A percentile compares a stretch with the other conserved stretches of the same genome.
Evolutionary conservation across 2,329 filamentous ascomycete genomes (phyloP).

Genomic region (Penicillium freii): DNA sequence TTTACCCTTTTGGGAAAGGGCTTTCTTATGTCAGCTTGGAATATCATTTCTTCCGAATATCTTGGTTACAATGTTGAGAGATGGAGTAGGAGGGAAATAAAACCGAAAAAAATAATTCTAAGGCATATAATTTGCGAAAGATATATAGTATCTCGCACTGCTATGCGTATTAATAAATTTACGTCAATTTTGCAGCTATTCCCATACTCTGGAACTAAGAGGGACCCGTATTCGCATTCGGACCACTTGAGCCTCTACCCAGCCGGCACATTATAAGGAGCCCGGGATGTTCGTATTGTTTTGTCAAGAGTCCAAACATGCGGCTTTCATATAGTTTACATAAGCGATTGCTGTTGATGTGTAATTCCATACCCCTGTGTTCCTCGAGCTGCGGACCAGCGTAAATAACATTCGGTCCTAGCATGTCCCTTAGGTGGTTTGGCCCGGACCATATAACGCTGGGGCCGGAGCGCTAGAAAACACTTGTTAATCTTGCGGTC

Average conservation of each 20-base stretch:
- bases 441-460: background rate
- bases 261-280: background rate
- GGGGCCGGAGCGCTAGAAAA: background rate
- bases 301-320: background rate
- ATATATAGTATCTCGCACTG: background rate
- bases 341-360: background rate
- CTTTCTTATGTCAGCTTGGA: constrained; percentile 7
- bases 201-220: background rate
- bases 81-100: background rate
- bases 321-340: background rate
- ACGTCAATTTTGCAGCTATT: background rate
- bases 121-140: background rate
- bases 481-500: constrained; percentile 24
- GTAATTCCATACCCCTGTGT: background rate
- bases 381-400: background rate
- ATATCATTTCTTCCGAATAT: background rate
- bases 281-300: background rate
- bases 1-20: constrained; percentile 26
- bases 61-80: background rate
- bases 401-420: background rate
- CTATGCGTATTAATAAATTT: background rate
- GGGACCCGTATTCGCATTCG: background rate
- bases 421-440: background rate
- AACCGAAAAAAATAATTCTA: background rate
- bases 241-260: background rate